Evolutionary conservation across 306 rosid species (phyloP).

Genomic region (Prunus persica): Prunus_persica_NCBIv2 NC_034013.1:16318501-16319000

Average conservation of each 20-base stretch:
- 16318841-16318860: constrained; percentile 27
- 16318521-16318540: constrained; percentile 13
- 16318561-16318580: not conserved
- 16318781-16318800: constrained; percentile 30
- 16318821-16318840: constrained; percentile 23
- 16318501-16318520: not conserved
- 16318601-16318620: too few species aligned
- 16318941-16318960: not conserved
- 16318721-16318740: constrained; percentile 39
- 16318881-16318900: not conserved
- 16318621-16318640: not conserved
- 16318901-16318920: not conserved
- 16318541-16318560: constrained; percentile 1
- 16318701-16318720: not conserved
- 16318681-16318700: not conserved
- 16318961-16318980: constrained; percentile 4
- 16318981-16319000: not conserved
- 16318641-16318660: not conserved
- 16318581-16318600: not conserved
- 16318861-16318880: not conserved
- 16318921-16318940: constrained; percentile 1
- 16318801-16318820: constrained; percentile 5
- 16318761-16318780: constrained; percentile 50
- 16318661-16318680: not conserved
- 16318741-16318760: constrained; percentile 36